Evolutionary conservation across 139 green algal species (phyloP), one percentile per base, ranked within the genome.

Genomic region (Deuterostichococcus epilithicus): DNA sequence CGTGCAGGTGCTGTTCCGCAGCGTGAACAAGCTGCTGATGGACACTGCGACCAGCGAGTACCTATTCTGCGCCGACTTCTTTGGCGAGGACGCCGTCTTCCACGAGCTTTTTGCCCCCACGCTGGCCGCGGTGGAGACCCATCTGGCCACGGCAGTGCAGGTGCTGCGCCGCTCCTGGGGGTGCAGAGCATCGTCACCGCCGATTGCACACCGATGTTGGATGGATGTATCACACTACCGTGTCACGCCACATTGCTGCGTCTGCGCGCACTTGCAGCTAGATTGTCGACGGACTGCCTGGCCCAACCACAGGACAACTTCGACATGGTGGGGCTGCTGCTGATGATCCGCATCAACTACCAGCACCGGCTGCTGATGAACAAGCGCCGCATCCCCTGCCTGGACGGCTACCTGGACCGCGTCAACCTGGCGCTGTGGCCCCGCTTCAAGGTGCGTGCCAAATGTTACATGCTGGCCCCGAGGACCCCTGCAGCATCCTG

Each of bases 61-160:
- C 84, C 83, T 97, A 34, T 98, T 99, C 87, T 97, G 93, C 89
- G 76, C 72, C 33, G 92, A 97, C 73, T 97, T 99, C 78, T 99
- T 97, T 85, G 82, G 83, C 28, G 90, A 96, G 35, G 86, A 92
- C 58, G 85, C 87, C 34, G 86, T 92, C 20, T 97, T 97, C 80
- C 70, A 82, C 34, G 88, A 95, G 75, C 81, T 94, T 39, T 91
- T 95, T 58, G 74, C 39, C 1, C 84, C 89, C 37, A 89, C 93
- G 2, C 83, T 95, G 44, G 60, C 74, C 23, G 92, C 96, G 33
- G 86, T 97, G 35, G 89, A 97, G 83, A 80, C 72, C 1, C 86
- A 90, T 45, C 86, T 96, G 36, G 69, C 79, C 35, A 65, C 78
- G 3, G 71, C 71, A 23, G 69, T 94, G 30, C 87, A 91, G 83